phyloP scores from a whole-genome alignment of 495 filamentous ascomycete species.

The Penicillium crystallinum region DNA sequence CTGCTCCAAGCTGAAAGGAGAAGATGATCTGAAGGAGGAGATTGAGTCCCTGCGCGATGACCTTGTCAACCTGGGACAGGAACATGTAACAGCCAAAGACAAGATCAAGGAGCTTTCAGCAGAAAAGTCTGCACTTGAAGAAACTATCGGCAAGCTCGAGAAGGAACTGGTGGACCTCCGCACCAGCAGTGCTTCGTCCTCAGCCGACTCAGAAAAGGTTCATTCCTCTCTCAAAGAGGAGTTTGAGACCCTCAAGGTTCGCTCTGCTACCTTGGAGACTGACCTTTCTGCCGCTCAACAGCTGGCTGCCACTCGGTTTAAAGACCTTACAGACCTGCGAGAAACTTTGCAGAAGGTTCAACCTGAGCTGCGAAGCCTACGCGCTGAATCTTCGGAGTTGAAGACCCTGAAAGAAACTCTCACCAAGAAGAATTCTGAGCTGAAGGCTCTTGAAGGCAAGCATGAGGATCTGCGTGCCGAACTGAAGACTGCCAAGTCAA shows the following conservation, averaged over 20 bases:
- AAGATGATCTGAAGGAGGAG: constrained; percentile 80
- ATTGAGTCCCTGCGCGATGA: constrained; percentile 79
- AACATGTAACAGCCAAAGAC: constrained; percentile 79
- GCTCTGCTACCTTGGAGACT: constrained; percentile 63
- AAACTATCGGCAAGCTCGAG: constrained; percentile 60
- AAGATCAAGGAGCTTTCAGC: constrained; percentile 62
- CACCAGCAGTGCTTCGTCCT: constrained; percentile 43
- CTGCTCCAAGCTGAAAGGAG: constrained; percentile 59
- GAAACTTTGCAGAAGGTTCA: constrained; percentile 78
- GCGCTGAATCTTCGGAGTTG: constrained; percentile 68
- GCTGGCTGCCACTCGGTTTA: constrained; percentile 78
- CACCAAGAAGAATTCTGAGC: constrained; percentile 56
- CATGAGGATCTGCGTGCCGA: constrained; percentile 78
- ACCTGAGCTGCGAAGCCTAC: constrained; percentile 71
- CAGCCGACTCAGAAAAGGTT: constrained; percentile 49
- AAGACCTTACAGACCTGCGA: constrained; percentile 74
- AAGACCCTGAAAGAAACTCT: constrained; percentile 69
- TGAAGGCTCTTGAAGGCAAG: constrained; percentile 69
- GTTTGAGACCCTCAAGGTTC: constrained; percentile 69
- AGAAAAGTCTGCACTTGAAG: constrained; percentile 56
- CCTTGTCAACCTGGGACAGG: constrained; percentile 66
- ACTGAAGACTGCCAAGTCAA: constrained; percentile 60
- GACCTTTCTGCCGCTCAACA: constrained; percentile 84
- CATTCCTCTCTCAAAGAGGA: constrained; percentile 60
- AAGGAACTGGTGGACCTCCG: constrained; percentile 57